Percentiles rank a stretch among this genome's conserved stretches.
These are phyloP conservation scores for Isatis tinctoria DNA, from an alignment of 345 rosid genomes.

Conservation along the genomic window DNA sequence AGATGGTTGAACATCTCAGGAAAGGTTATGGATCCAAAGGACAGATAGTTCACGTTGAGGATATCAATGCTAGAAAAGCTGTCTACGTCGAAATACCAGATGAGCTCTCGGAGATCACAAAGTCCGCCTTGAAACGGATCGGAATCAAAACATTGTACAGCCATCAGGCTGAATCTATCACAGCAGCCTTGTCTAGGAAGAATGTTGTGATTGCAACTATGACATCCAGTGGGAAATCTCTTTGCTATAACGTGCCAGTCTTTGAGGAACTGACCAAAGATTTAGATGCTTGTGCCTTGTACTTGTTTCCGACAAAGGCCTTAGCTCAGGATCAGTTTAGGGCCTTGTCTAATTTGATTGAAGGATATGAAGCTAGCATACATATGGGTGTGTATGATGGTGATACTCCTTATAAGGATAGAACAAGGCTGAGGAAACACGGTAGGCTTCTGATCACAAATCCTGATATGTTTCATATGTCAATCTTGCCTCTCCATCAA, in stretches of 20 bases:
- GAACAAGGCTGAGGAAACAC: slow-evolving; percentile 58
- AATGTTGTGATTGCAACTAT: slow-evolving; percentile 81
- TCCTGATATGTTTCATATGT: slow-evolving; percentile 95
- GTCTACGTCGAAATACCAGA: slow-evolving; percentile 44
- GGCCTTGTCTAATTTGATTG: slow-evolving; percentile 46
- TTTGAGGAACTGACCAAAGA: slow-evolving; percentile 64
- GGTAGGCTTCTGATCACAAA: slow-evolving; percentile 92
- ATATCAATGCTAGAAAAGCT: slow-evolving; percentile 58
- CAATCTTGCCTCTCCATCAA: slow-evolving; percentile 74
- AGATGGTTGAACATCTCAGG: slow-evolving; percentile 83
- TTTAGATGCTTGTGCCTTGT: slow-evolving; percentile 67
- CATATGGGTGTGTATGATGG: not conserved
- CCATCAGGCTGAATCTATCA: slow-evolving; percentile 85
- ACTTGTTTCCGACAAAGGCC: slow-evolving; percentile 93
- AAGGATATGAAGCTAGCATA: slow-evolving; percentile 40
- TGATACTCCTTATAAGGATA: slow-evolving; percentile 37
- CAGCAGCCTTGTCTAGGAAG: slow-evolving; percentile 63
- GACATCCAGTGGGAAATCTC: slow-evolving; percentile 97
- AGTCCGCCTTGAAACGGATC: slow-evolving; percentile 51
- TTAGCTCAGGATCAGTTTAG: slow-evolving; percentile 88
- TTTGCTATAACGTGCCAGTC: slow-evolving; percentile 89
- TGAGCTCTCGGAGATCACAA: slow-evolving; percentile 55
- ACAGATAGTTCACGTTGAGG: slow-evolving; percentile 80
- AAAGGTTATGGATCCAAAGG: slow-evolving; percentile 64
- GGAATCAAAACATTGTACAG: slow-evolving; percentile 67